phyloP scores from a whole-genome alignment of 148 eudicot genomes.

The Suaeda aralocaspica region DNA sequence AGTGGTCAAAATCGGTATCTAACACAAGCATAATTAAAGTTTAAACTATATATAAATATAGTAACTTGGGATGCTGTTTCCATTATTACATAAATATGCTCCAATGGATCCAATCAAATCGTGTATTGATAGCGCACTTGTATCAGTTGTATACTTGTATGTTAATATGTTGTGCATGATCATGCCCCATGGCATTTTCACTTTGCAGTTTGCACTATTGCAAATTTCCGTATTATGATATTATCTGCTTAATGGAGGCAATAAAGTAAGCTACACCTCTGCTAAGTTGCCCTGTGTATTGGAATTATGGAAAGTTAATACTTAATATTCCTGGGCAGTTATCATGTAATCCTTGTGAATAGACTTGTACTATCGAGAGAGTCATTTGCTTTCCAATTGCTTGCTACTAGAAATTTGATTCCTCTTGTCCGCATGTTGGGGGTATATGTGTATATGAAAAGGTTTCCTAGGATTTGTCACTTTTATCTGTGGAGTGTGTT shows the following conservation, averaged over 20 bases:
- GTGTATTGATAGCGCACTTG: neutral
- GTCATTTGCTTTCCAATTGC: neutral
- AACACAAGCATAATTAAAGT: neutral
- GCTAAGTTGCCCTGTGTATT: neutral
- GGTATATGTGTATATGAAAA: too few species aligned
- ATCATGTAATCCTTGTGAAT: neutral
- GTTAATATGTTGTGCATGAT: neutral
- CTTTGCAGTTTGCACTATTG: too few species aligned
- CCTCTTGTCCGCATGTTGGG: neutral
- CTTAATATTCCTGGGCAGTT: neutral
- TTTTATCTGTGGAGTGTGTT: slow-evolving; percentile 5
- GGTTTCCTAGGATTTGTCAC: neutral
- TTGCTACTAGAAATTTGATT: neutral
- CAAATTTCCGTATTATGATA: neutral
- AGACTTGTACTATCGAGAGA: neutral
- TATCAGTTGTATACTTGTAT: neutral
- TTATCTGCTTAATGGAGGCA: neutral
- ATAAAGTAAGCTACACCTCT: neutral
- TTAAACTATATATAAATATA: neutral
- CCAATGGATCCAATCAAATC: neutral
- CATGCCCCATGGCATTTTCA: neutral
- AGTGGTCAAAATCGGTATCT: neutral
- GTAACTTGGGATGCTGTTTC: neutral
- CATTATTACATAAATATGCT: neutral
- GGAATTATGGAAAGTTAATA: neutral